Evolutionary conservation across 2,329 filamentous ascomycete genomes (phyloP).

Genomic region (Exophiala spinifera): DNA sequence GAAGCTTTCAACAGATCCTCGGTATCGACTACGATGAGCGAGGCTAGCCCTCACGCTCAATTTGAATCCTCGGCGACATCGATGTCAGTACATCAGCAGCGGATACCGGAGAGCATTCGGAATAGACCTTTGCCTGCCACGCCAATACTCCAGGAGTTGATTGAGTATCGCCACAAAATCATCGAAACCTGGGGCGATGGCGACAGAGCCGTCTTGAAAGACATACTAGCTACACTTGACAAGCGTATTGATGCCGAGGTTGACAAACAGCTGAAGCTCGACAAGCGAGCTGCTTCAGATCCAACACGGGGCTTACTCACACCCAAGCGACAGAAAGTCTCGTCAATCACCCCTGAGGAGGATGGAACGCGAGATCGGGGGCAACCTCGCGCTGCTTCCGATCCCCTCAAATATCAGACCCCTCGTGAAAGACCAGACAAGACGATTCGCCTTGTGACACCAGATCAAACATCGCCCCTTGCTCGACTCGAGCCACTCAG

Average conservation of each 20-base stretch:
- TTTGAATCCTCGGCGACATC: constrained; percentile 51
- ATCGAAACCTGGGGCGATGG: constrained; percentile 49
- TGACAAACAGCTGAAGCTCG: constrained; percentile 26
- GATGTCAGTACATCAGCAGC: constrained; percentile 36
- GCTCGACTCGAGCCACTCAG: constrained; percentile 51
- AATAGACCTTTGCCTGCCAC: constrained; percentile 46
- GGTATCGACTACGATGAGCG: constrained; percentile 50
- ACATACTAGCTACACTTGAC: constrained; percentile 60
- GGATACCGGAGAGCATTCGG: constrained; percentile 26
- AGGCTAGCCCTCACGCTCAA: constrained; percentile 37
- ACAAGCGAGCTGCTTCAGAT: constrained; percentile 48
- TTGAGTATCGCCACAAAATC: constrained; percentile 57
- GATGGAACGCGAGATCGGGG: constrained; percentile 24
- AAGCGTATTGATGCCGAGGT: constrained; percentile 50
- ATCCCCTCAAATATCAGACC: constrained; percentile 28
- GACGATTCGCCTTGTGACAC: constrained; percentile 58
- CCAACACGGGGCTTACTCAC: constrained; percentile 34
- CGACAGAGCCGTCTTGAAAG: constrained; percentile 44
- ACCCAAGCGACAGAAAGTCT: constrained; percentile 6
- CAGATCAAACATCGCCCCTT: constrained; percentile 47
- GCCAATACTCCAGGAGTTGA: constrained; percentile 51
- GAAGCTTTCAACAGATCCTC: constrained; percentile 79
- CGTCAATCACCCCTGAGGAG: constrained; percentile 28
- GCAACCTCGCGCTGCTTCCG: constrained; percentile 32
- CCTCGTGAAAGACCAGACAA: constrained; percentile 30